phyloP scores from a whole-genome alignment of 257 asterid genomes.

The Lavandula angustifolia region DNA sequence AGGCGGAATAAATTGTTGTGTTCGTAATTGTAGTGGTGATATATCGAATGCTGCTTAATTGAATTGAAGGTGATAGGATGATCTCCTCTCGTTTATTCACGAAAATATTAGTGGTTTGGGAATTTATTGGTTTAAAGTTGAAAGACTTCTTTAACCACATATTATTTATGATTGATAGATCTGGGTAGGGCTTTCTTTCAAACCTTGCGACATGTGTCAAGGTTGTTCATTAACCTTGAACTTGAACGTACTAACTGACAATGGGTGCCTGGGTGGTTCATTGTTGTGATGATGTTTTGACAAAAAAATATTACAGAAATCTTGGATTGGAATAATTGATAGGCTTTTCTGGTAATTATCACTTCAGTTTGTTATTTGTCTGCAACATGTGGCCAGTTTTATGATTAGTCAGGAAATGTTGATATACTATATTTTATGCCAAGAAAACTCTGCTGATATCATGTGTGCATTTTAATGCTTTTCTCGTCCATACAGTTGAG shows the following conservation, averaged over 20 bases:
- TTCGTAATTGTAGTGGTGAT: constrained; percentile 8
- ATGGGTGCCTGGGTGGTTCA: constrained; percentile 9
- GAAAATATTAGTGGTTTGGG: constrained; percentile 10
- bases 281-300: constrained; percentile 23
- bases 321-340: constrained; percentile 10
- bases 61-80: constrained; percentile 22
- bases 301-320: background rate
- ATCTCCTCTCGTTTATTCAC: constrained; percentile 20
- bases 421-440: background rate
- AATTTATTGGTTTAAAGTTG: constrained; percentile 7
- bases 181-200: constrained; percentile 6
- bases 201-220: constrained; percentile 18
- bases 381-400: background rate
- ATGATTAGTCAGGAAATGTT: constrained; percentile 8
- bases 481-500: constrained; percentile 3
- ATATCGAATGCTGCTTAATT: constrained; percentile 23
- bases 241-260: constrained; percentile 11
- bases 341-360: background rate
- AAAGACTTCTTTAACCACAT: constrained; percentile 5
- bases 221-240: constrained; percentile 1
- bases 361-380: constrained; percentile 17
- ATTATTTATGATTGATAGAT: constrained; percentile 11
- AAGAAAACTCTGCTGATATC: background rate
- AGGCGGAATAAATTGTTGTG: constrained; percentile 2
- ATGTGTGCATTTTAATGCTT: constrained; percentile 1